A percentile compares a stretch with the other conserved stretches of the same genome.
Conservation (phyloP, 306 rosid species). For the Citrullus amarus region DNA sequence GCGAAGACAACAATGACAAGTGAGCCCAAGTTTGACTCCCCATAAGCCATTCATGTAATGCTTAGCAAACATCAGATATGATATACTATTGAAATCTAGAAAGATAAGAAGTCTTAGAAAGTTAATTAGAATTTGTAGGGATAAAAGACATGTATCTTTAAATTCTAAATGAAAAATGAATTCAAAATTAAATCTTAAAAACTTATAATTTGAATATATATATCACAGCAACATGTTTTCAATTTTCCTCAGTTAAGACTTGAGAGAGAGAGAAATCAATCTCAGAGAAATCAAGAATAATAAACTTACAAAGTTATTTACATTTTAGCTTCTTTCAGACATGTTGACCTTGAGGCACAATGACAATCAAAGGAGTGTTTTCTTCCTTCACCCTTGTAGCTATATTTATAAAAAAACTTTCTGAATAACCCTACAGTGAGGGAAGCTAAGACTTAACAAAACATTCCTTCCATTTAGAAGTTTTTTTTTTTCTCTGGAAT, state of each 20-base stretch:
- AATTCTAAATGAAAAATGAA: no score
- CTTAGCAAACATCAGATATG: no score
- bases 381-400: conserved; percentile 6
- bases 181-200: no score
- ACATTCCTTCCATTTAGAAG: not conserved
- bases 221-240: not conserved
- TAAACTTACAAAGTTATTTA: conserved; percentile 1
- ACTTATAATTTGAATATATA: no score
- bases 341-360: not conserved
- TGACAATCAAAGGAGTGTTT: not conserved
- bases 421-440: not conserved
- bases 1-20: no score
- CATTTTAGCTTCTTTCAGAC: not conserved
- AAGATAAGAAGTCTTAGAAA: no score
- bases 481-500: not conserved
- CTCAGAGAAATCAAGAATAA: not conserved
- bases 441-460: not conserved
- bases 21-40: no score
- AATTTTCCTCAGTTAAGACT: not conserved
- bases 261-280: not conserved
- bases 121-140: no score
- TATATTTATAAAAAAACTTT: not conserved
- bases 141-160: no score
- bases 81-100: no score
- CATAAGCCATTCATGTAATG: no score